Evolutionary conservation across 2,329 filamentous ascomycete genomes (phyloP), one percentile per base, ranked within the genome.

Genomic region (Penicillium fuscoglaucum): DNA sequence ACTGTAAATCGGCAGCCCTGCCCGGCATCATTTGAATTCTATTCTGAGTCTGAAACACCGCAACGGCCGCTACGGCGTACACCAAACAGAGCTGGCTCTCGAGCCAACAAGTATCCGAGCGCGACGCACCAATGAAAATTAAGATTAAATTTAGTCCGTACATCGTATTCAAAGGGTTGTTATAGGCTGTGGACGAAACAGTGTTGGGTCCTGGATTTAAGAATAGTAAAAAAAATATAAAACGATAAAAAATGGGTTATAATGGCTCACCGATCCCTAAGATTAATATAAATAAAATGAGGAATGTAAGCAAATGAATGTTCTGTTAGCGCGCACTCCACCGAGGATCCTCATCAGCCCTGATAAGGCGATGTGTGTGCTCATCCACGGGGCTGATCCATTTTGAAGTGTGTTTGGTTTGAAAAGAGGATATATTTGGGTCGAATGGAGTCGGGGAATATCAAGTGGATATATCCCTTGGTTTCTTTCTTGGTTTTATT

Each of bases 381-480:
- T 53, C 50, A 46, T 29, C 40, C 45, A 47, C 48, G 24, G 41
- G 50, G 45, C 46, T 55, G 59, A 56, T 48, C 39, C 47, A 52
- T 43, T 37, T 48, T 46, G 52, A 35, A 45, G 17, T 54, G 49
- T 56, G 52, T 39, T 54, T 52, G 49, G 57, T 45, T 39, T 41
- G 39, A 41, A 50, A 26, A 35, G 28, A 24, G 7, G 28, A 29
- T 28, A 45, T 59, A 49, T 33, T 37, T 56, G 53, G 55, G 48
- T 48, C 45, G n/a, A 24, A 41, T 52, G 55, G 60, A 29, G 51
- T 55, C 51, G 61, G 59, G 51, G 59, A 58, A 60, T 65, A 65
- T 63, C 50, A 37, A 62, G 61, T 61, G 57, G 59, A 61, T 57
- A 60, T 53, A 5, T 43, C 6, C 7, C 40, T 37, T 15, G 17